phyloP scores from a whole-genome alignment of 192 early-diverging fungal genomes.

The Powellomyces hirtus region DNA sequence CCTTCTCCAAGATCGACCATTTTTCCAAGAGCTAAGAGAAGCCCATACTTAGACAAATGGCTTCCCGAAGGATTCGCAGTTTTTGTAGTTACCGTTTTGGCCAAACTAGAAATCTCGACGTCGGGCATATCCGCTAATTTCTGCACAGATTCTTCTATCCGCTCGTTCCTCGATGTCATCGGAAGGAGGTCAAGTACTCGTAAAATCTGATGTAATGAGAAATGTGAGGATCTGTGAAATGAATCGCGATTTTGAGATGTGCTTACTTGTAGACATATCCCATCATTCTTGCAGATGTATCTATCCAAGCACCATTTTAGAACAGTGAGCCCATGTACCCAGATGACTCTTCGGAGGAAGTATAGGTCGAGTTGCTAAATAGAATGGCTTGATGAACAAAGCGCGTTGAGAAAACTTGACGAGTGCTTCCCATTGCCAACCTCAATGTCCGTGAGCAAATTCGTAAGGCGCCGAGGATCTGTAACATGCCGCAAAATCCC shows the following conservation, averaged over 20 bases:
- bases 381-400: not conserved
- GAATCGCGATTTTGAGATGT: not conserved
- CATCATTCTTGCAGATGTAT: slow-evolving; percentile 42
- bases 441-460: slow-evolving; percentile 28
- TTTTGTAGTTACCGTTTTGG: slow-evolving; percentile 50
- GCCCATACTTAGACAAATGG: no score
- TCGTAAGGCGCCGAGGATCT: slow-evolving; percentile 12
- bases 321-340: slow-evolving; percentile 69
- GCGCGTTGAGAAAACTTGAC: not conserved
- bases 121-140: slow-evolving; percentile 49
- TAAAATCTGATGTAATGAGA: slow-evolving; percentile 26
- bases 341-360: slow-evolving; percentile 59
- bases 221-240: not conserved
- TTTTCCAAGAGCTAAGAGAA: slow-evolving; percentile 33
- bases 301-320: slow-evolving; percentile 71
- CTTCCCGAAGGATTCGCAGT: no score
- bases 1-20: slow-evolving; percentile 35
- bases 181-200: slow-evolving; percentile 73
- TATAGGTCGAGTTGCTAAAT: slow-evolving; percentile 43
- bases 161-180: slow-evolving; percentile 71
- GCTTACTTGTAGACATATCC: slow-evolving; percentile 60
- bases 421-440: not conserved
- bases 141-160: slow-evolving; percentile 66
- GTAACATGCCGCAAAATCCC: slow-evolving; percentile 16
- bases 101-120: slow-evolving; percentile 42